Evolutionary conservation across 2,329 filamentous ascomycete species (phyloP).

Genomic region (Beauveria caledonica): DNA sequence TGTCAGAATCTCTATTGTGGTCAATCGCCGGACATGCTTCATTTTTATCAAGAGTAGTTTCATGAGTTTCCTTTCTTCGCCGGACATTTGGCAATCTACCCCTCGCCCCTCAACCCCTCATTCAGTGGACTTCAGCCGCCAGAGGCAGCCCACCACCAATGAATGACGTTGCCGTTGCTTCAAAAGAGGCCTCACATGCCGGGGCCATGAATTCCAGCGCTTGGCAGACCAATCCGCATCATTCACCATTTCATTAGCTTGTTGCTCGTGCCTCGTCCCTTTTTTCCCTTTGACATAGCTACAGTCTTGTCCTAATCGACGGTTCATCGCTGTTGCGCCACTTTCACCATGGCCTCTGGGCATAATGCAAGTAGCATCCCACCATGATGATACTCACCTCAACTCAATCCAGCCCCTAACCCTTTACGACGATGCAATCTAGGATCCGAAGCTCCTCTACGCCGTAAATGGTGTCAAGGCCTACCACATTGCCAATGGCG

Average conservation of each 20-base stretch:
- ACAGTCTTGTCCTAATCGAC: background rate
- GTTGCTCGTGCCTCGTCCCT: background rate
- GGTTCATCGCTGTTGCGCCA: background rate
- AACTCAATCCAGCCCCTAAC: background rate
- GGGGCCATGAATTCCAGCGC: background rate
- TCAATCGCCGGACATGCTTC: background rate
- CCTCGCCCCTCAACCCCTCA: background rate
- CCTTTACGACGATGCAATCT: background rate
- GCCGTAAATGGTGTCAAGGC: slow-evolving; percentile 79
- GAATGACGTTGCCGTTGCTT: slow-evolving; percentile 1
- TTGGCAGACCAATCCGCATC: slow-evolving; percentile 1
- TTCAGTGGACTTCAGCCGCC: background rate
- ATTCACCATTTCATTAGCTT: background rate
- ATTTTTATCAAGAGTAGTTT: background rate
- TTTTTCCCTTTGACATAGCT: background rate
- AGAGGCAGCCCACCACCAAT: background rate
- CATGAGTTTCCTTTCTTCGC: too few species aligned
- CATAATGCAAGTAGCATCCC: slow-evolving; percentile 30
- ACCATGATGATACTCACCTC: background rate
- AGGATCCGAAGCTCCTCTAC: slow-evolving; percentile 60
- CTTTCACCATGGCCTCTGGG: slow-evolving; percentile 33
- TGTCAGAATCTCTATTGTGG: too few species aligned
- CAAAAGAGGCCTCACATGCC: background rate
- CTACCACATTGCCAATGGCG: slow-evolving; percentile 83
- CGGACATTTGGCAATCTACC: too few species aligned